Conservation (phyloP, 208 protist species). For the Crithidia sp. region DNA sequence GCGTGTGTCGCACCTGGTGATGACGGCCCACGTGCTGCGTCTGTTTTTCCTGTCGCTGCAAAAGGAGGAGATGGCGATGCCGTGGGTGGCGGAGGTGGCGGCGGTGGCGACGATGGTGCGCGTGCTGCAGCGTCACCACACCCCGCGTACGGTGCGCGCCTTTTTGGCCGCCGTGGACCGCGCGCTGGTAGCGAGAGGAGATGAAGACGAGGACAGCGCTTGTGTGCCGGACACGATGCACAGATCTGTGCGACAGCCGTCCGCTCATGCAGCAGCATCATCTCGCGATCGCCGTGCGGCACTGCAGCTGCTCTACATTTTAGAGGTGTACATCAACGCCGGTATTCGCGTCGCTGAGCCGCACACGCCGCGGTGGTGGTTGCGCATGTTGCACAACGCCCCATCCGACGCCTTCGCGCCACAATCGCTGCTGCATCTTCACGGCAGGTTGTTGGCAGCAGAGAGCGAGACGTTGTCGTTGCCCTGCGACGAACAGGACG, state of each 20-base stretch:
- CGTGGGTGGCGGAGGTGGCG: neutral
- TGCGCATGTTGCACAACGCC: neutral
- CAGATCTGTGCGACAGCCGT: neutral
- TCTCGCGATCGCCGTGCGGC: neutral
- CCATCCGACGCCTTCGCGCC: neutral
- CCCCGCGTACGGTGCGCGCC: conserved; percentile 30
- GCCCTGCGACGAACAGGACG: too few species aligned
- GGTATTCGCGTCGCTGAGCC: conserved; percentile 8
- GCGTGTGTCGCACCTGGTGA: conserved; percentile 33
- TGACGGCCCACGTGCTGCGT: conserved; percentile 52
- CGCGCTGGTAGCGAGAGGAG: neutral
- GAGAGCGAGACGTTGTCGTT: neutral
- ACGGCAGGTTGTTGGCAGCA: conserved; percentile 8
- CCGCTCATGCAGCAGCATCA: neutral
- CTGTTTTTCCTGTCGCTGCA: conserved; percentile 12
- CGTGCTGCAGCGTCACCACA: conserved; percentile 25
- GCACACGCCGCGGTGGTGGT: conserved; percentile 20
- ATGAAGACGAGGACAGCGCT: neutral
- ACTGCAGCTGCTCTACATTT: conserved; percentile 13
- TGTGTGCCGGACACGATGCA: neutral
- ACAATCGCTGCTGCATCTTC: conserved; percentile 15
- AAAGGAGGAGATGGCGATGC: neutral
- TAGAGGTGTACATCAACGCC: conserved; percentile 27
- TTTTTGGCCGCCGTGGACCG: conserved; percentile 29
- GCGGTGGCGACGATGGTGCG: conserved; percentile 12